phyloP scores from a whole-genome alignment of 208 protist species.

The Trypanosoma conorhini region DNA sequence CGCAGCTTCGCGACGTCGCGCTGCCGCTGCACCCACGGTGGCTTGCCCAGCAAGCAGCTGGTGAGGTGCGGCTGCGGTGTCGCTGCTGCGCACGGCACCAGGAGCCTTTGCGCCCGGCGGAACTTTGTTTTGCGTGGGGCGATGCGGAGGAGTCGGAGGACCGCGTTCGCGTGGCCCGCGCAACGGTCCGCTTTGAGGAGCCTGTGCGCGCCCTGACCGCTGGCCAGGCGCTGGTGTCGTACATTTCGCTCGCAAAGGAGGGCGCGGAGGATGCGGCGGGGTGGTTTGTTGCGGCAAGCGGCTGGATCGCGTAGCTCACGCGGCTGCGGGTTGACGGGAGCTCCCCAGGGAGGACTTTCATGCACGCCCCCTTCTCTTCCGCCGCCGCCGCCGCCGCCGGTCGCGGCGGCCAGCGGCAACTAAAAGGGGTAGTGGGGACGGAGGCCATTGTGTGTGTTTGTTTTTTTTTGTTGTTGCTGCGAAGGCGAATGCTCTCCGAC shows the following conservation, averaged over 20 bases:
- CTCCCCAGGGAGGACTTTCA: no score
- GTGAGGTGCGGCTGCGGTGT: slow-evolving; percentile 28
- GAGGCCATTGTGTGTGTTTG: no score
- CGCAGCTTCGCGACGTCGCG: slow-evolving; percentile 19
- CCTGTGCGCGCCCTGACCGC: slow-evolving; percentile 57
- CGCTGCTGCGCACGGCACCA: slow-evolving; percentile 61
- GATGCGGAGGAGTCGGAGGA: slow-evolving; percentile 14
- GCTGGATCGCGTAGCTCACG: slow-evolving; percentile 26
- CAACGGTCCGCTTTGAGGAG: slow-evolving; percentile 34
- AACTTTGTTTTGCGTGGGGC: slow-evolving; percentile 31
- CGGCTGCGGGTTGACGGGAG: no score
- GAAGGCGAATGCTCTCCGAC: no score
- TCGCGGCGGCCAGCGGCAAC: no score
- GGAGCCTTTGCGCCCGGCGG: slow-evolving; percentile 38
- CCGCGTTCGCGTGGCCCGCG: not conserved
- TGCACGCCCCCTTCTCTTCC: no score
- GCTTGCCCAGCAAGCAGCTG: not conserved
- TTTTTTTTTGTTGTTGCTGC: no score
- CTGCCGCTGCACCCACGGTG: slow-evolving; percentile 7
- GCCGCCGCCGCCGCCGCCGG: no score
- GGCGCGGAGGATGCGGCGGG: not conserved
- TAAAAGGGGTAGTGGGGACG: no score
- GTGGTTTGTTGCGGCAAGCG: slow-evolving; percentile 38
- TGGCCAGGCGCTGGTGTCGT: slow-evolving; percentile 65
- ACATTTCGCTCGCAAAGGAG: slow-evolving; percentile 23